Evolutionary conservation across 257 asterid genomes (phyloP), one percentile per base, ranked within the genome.

Genomic region (Nicotiana obtusifolia): DNA sequence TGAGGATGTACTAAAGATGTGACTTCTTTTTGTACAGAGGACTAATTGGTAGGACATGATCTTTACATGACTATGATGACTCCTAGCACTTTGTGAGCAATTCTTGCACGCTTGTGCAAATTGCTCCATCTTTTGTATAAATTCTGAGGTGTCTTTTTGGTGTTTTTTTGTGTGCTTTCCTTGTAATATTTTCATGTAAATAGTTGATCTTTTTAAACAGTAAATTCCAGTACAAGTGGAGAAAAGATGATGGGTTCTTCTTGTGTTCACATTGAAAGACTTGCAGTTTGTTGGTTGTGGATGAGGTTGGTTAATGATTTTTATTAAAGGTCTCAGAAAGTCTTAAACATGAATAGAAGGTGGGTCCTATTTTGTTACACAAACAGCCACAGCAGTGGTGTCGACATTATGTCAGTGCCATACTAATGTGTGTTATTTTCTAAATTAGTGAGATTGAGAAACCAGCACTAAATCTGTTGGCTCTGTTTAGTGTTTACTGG

Each of bases 81-180:
- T 37, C 64, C 26, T 49, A 75, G 64, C 60, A 26, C 80, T 52
- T 47, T 15, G 62, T 49, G 44, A 16, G 64, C 64, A 73, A 24
- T 41, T 13, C 57, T 59, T 60, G 64, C 64, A n/a, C 28, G 13
- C 28, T n/a, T 59, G 64, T 59, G 64, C 64, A 24, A 11, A 47
- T 75, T 75, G 64, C 19, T 49, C 78, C 62, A 75, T 75, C 64
- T 75, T 49, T 49, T 75, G 64, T 75, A 49, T 75, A 49, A 24
- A 49, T 49, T 14, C 24, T 75, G 26, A 24, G 57, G 61, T 73
- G 56, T 57, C 60, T 71, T 44, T 64, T 71, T 71, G 79, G 35
- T 71, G 78, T 71, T 71, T 47, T 60, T 22, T 41, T 47, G n/a
- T 73, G 41, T 73, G 62, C 17, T 26, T 49, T 44, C 44, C 59